Evolutionary conservation across 768 basidiomycete genomes (phyloP).

Genomic region (Strobilomyces echinocephalus): DNA sequence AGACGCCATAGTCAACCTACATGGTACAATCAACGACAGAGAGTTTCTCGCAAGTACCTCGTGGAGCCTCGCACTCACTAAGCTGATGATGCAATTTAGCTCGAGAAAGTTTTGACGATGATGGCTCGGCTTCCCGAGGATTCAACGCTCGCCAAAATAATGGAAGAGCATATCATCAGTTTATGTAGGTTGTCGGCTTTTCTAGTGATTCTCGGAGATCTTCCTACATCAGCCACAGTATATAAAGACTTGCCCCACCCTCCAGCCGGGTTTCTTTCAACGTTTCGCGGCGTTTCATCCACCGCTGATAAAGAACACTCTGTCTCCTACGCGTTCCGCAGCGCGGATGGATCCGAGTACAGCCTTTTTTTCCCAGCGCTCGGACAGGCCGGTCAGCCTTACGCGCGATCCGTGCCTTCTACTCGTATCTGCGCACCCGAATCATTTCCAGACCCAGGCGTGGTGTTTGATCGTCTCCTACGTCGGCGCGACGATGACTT

Average conservation of each 20-base stretch:
- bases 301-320: slow-evolving; percentile 2
- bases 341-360: slow-evolving; percentile 59
- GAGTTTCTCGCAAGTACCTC: slow-evolving; percentile 46
- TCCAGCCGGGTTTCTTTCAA: slow-evolving; percentile 47
- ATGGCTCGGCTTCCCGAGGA: slow-evolving; percentile 51
- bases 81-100: slow-evolving; percentile 34
- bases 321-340: slow-evolving; percentile 49
- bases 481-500: slow-evolving; percentile 36
- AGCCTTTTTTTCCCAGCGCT: slow-evolving; percentile 50
- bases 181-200: slow-evolving; percentile 45
- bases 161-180: slow-evolving; percentile 50
- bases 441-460: slow-evolving; percentile 57
- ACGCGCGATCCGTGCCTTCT: slow-evolving; percentile 62
- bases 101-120: slow-evolving; percentile 55
- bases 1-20: slow-evolving; percentile 43
- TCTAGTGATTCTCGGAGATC: not conserved
- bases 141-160: slow-evolving; percentile 25
- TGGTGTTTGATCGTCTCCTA: slow-evolving; percentile 71
- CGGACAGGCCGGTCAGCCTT: slow-evolving; percentile 59
- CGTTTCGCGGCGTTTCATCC: slow-evolving; percentile 5
- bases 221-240: slow-evolving; percentile 36
- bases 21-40: slow-evolving; percentile 52
- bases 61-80: not conserved
- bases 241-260: slow-evolving; percentile 82
- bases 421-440: slow-evolving; percentile 37